These are phyloP conservation scores for Dentipellis fragilis DNA, from an alignment of 768 basidiomycete species.

Conservation along the genomic window DNA sequence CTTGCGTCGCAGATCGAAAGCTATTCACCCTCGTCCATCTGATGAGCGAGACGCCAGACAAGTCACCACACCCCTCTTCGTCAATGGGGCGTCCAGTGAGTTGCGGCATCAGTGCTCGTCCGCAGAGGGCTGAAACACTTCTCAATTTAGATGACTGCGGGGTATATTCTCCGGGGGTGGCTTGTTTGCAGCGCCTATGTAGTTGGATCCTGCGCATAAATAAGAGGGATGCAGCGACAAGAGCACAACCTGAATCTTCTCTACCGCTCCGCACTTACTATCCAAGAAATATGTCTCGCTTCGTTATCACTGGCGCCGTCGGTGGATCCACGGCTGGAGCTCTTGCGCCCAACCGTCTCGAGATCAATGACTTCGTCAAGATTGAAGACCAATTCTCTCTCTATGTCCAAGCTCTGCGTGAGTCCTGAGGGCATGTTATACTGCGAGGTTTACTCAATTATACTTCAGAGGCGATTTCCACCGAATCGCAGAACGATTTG, in stretches of 20 bases:
- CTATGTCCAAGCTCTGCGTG: slow-evolving; percentile 41
- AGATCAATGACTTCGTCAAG: slow-evolving; percentile 21
- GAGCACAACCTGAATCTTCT: not conserved
- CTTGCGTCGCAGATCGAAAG: no score
- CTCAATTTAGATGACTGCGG: not conserved
- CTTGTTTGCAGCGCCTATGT: not conserved
- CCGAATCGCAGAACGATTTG: slow-evolving; percentile 20
- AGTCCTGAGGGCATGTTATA: slow-evolving; percentile 9
- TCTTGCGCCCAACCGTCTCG: slow-evolving; percentile 9
- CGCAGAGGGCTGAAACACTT: not conserved
- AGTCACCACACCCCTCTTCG: no score
- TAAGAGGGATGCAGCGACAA: not conserved
- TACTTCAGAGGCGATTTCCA: slow-evolving; percentile 22
- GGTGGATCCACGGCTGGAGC: slow-evolving; percentile 6
- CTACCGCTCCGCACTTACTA: not conserved
- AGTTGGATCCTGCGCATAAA: not conserved
- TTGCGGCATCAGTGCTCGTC: not conserved
- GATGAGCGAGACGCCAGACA: no score
- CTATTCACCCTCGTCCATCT: no score
- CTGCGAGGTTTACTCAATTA: not conserved
- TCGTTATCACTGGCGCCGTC: slow-evolving; percentile 4
- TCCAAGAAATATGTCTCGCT: slow-evolving; percentile 8
- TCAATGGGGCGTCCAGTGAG: not conserved
- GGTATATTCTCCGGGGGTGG: not conserved
- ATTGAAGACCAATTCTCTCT: slow-evolving; percentile 37